Evolutionary conservation across 1,284 basidiomycete genomes (phyloP).

Genomic region (Irpex lacteus): DNA sequence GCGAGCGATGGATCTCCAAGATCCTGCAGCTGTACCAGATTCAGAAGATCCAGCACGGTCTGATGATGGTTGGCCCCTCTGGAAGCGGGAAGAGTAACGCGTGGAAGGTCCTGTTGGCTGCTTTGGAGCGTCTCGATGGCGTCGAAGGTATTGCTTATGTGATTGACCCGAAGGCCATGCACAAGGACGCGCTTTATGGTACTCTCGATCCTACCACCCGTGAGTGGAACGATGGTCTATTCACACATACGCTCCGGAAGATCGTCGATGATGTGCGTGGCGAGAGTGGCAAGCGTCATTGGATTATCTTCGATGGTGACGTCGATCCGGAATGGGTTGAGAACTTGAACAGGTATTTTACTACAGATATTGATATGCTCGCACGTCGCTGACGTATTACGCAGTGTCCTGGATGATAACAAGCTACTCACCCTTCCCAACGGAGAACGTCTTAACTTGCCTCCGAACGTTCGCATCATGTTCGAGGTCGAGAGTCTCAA

Average conservation of each 20-base stretch:
- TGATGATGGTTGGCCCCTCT: slow-evolving; percentile 99
- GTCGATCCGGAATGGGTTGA: slow-evolving; percentile 99
- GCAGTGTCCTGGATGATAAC: slow-evolving; percentile 97
- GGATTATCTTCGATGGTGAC: slow-evolving; percentile 99
- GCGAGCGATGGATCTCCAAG: slow-evolving; percentile 93
- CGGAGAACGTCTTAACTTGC: slow-evolving; percentile 96
- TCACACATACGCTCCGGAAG: slow-evolving; percentile 96
- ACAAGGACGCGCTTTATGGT: slow-evolving; percentile 97
- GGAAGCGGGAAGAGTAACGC: slow-evolving; percentile 97
- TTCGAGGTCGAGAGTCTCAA: slow-evolving; percentile 99
- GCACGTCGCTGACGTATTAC: too few species aligned
- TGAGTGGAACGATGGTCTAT: slow-evolving; percentile 99
- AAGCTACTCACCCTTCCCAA: slow-evolving; percentile 97
- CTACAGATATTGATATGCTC: too few species aligned
- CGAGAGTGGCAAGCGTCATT: slow-evolving; percentile 95
- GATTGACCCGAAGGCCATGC: slow-evolving; percentile 98
- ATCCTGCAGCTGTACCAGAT: slow-evolving; percentile 99
- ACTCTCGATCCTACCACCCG: slow-evolving; percentile 96
- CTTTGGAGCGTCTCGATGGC: slow-evolving; percentile 90
- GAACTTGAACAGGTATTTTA: slow-evolving; percentile 88
- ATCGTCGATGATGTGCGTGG: slow-evolving; percentile 99
- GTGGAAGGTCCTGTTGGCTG: slow-evolving; percentile 92
- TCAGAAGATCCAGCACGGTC: slow-evolving; percentile 98
- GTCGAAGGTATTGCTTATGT: slow-evolving; percentile 93
- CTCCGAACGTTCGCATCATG: slow-evolving; percentile 97